These are phyloP conservation scores for Penicillium freii DNA, from an alignment of 2,329 filamentous ascomycete species.

Conservation along the genomic window DNA sequence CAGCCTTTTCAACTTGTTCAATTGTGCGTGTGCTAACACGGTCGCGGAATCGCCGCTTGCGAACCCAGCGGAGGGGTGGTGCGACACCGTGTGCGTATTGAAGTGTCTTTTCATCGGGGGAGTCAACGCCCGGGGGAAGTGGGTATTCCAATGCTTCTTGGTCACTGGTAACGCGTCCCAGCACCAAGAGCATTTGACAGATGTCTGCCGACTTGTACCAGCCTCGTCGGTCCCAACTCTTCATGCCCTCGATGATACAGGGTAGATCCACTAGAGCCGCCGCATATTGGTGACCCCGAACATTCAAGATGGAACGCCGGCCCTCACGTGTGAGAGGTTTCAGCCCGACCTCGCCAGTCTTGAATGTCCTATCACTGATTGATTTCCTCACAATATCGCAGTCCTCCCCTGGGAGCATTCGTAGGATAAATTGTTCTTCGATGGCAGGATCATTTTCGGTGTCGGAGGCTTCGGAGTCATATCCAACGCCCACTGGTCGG, in stretches of 20 bases:
- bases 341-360: constrained; percentile 69
- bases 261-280: constrained; percentile 79
- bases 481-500: constrained; percentile 78
- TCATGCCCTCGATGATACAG: constrained; percentile 85
- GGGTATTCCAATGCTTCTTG: constrained; percentile 63
- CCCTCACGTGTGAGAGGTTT: constrained; percentile 71
- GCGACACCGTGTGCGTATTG: constrained; percentile 84
- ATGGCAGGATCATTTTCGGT: constrained; percentile 82
- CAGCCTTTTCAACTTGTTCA: constrained; percentile 77
- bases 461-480: constrained; percentile 94
- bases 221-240: constrained; percentile 84
- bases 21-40: constrained; percentile 79
- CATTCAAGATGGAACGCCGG: constrained; percentile 68
- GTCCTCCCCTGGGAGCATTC: constrained; percentile 82
- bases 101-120: constrained; percentile 55
- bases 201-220: constrained; percentile 89
- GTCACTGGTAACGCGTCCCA: constrained; percentile 65
- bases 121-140: constrained; percentile 69
- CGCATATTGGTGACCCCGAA: constrained; percentile 70
- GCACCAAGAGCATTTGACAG: constrained; percentile 82
- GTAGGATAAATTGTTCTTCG: constrained; percentile 84
- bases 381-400: constrained; percentile 77
- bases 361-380: constrained; percentile 75
- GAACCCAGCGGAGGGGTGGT: constrained; percentile 81
- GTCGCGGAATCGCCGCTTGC: constrained; percentile 79